phyloP scores from a whole-genome alignment of 805 yeast species.

The Wickerhamiella parazyma region DNA sequence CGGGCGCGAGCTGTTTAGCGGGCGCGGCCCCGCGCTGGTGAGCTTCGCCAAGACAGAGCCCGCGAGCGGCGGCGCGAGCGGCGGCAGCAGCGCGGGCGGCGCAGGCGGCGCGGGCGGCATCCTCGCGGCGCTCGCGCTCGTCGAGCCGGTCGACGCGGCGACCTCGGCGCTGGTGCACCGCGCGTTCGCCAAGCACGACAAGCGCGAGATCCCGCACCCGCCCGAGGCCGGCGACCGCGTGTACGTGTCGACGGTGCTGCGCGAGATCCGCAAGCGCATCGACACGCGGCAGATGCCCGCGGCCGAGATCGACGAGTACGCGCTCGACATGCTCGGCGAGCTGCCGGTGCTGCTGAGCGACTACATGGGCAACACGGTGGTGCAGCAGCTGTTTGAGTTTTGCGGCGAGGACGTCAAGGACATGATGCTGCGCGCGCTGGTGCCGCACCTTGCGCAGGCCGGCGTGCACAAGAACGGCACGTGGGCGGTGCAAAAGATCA shows the following conservation, averaged over 20 bases:
- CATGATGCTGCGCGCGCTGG: slow-evolving; percentile 62
- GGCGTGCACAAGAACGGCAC: slow-evolving; percentile 97
- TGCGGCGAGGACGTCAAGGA: slow-evolving; percentile 61
- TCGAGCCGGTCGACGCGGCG: slow-evolving; percentile 24
- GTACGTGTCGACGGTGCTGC: slow-evolving; percentile 74
- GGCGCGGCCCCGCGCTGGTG: slow-evolving; percentile 55
- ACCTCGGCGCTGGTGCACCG: slow-evolving; percentile 21
- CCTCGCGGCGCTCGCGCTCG: slow-evolving; percentile 25
- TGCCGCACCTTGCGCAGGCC: slow-evolving; percentile 75
- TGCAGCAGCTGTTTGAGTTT: slow-evolving; percentile 72
- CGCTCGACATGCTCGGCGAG: slow-evolving; percentile 73
- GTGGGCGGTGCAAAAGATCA: slow-evolving; percentile 97
- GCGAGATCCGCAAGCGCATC: slow-evolving; percentile 70
- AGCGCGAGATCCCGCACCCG: slow-evolving; percentile 36
- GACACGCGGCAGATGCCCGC: slow-evolving; percentile 41
- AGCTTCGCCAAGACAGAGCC: slow-evolving; percentile 56
- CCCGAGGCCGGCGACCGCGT: slow-evolving; percentile 58
- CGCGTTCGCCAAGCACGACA: slow-evolving; percentile 20
- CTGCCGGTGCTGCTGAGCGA: slow-evolving; percentile 84
- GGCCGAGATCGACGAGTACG: slow-evolving; percentile 64
- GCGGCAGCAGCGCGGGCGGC: no score
- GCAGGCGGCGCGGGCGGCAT: slow-evolving; percentile 22
- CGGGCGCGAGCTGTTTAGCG: slow-evolving; percentile 72
- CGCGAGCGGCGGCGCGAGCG: no score
- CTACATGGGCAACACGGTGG: slow-evolving; percentile 89